These are phyloP conservation scores for Vishniacozyma victoriae DNA, from an alignment of 768 basidiomycete genomes.

Conservation along the genomic window DNA sequence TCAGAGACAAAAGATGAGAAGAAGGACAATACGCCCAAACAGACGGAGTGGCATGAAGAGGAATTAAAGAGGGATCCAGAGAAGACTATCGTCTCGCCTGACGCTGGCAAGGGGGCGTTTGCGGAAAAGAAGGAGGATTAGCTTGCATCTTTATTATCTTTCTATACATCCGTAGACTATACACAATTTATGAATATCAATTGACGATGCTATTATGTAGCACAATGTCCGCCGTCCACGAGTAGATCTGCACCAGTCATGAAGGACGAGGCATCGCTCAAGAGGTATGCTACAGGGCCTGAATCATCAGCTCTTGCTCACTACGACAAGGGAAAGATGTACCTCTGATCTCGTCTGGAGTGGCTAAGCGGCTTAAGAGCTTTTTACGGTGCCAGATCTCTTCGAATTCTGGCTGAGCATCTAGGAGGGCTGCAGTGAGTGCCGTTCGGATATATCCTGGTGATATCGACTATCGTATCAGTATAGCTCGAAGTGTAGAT, in stretches of 20 bases:
- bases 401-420: constrained; percentile 20
- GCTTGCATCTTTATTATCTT: too few species aligned
- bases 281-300: constrained; percentile 34
- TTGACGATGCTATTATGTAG: constrained; percentile 6
- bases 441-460: constrained; percentile 22
- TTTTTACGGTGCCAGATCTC: constrained; percentile 25
- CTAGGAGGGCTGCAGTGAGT: constrained; percentile 27
- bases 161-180: background rate
- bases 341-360: constrained; percentile 30
- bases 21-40: too few species aligned
- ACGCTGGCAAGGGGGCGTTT: too few species aligned
- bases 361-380: constrained; percentile 21
- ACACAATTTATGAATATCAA: background rate
- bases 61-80: background rate
- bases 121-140: too few species aligned
- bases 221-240: constrained; percentile 32
- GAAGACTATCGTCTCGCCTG: background rate
- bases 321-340: too few species aligned
- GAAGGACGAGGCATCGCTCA: constrained; percentile 38
- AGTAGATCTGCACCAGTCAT: constrained; percentile 37
- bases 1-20: too few species aligned
- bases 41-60: too few species aligned
- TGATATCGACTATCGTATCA: constrained; percentile 14
- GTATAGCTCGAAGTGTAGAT: background rate
- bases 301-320: background rate